These are phyloP conservation scores for Fraxinus nigra DNA, from an alignment of 305 asterid species.

Conservation along the genomic window DNA sequence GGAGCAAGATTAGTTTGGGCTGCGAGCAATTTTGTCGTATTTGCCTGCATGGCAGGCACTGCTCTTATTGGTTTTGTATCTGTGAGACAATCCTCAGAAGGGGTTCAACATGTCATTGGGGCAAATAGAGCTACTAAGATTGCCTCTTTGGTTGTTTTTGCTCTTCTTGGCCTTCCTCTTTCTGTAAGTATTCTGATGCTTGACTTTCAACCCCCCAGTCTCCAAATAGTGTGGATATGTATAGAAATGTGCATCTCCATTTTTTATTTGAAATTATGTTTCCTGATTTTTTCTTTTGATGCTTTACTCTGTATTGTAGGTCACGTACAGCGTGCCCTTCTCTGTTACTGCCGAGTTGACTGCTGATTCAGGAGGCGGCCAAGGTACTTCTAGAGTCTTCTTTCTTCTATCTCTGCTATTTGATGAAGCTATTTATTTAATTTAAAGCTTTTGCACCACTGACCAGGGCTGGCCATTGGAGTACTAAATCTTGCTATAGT, in stretches of 20 bases:
- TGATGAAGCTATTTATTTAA: constrained; percentile 15
- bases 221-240: neutral
- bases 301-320: constrained; percentile 43
- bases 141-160: constrained; percentile 86
- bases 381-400: constrained; percentile 51
- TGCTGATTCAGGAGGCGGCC: constrained; percentile 99
- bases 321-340: constrained; percentile 95
- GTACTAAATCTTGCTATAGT: constrained; percentile 98
- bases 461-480: constrained; percentile 96
- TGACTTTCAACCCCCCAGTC: constrained; percentile 6
- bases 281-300: neutral
- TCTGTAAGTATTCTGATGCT: constrained; percentile 60
- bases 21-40: constrained; percentile 75
- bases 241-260: neutral
- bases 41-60: constrained; percentile 88
- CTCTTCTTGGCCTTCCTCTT: constrained; percentile 94
- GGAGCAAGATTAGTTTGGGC: constrained; percentile 96
- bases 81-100: constrained; percentile 56
- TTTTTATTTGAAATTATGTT: neutral
- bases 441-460: constrained; percentile 20
- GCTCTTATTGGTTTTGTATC: constrained; percentile 75
- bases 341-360: constrained; percentile 94
- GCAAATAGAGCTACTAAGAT: constrained; percentile 64
- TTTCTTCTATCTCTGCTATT: constrained; percentile 16
- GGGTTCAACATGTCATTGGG: constrained; percentile 72